A percentile compares a stretch with the other conserved stretches of the same genome.
These are phyloP conservation scores for Bipolaris gigantea DNA, from an alignment of 2,329 filamentous ascomycete genomes.

Conservation along the genomic window DNA sequence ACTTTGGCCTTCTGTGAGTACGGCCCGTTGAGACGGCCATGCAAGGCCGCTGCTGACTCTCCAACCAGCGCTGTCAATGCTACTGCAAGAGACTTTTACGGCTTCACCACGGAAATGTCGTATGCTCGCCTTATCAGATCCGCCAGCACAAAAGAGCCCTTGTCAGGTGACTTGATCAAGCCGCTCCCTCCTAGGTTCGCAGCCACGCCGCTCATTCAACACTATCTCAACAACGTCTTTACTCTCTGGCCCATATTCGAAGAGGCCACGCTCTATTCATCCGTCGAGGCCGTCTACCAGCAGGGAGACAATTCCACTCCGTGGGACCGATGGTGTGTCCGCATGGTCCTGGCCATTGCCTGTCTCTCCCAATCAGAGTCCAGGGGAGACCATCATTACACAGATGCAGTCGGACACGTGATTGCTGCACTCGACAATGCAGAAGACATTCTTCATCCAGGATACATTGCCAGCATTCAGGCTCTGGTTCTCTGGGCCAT, in stretches of 20 bases:
- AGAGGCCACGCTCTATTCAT: conserved; percentile 74
- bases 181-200: conserved; percentile 71
- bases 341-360: conserved; percentile 85
- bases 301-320: conserved; percentile 62
- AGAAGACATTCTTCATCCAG: conserved; percentile 81
- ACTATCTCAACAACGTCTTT: conserved; percentile 83
- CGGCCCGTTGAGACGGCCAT: background rate
- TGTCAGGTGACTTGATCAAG: conserved; percentile 63
- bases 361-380: conserved; percentile 71
- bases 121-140: conserved; percentile 86
- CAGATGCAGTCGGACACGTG: conserved; percentile 62
- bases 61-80: conserved; percentile 79
- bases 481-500: conserved; percentile 83
- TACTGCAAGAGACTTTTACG: conserved; percentile 90
- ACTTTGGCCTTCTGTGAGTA: conserved; percentile 84
- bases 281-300: conserved; percentile 80
- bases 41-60: conserved; percentile 10
- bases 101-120: conserved; percentile 84
- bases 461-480: conserved; percentile 82
- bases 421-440: conserved; percentile 73
- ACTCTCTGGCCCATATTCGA: conserved; percentile 80
- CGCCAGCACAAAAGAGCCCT: conserved; percentile 72
- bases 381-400: conserved; percentile 65
- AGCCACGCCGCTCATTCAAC: conserved; percentile 71
- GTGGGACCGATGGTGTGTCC: conserved; percentile 82